Evolutionary conservation across 805 yeast species (phyloP).

Genomic region (Lipomyces orientalis): DNA sequence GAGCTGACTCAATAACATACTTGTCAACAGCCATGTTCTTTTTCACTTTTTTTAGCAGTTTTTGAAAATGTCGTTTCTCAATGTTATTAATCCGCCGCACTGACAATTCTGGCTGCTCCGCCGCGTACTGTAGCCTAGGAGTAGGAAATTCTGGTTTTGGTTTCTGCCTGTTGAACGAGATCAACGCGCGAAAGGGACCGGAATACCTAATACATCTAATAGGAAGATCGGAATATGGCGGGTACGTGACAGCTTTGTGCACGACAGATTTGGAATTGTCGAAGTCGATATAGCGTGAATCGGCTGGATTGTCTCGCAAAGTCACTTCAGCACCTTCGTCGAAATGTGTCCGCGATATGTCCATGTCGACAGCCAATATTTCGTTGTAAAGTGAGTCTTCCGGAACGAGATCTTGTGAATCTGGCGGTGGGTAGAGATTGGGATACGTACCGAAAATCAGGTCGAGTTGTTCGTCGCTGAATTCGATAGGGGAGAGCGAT

Average conservation of each 20-base stretch:
- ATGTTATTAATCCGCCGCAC: slow-evolving; percentile 12
- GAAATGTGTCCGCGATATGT: not conserved
- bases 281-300: slow-evolving; percentile 7
- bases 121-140: not conserved
- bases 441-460: not conserved
- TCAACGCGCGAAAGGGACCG: slow-evolving; percentile 21
- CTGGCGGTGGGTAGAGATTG: not conserved
- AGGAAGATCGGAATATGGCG: slow-evolving; percentile 8
- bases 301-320: not conserved
- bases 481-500: not conserved
- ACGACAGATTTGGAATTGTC: not conserved
- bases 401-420: not conserved
- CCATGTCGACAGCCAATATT: not conserved
- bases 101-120: slow-evolving; percentile 12
- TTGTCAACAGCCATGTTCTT: not conserved
- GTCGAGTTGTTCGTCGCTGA: not conserved
- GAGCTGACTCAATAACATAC: not conserved
- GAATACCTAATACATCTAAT: slow-evolving; percentile 14
- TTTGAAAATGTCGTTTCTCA: slow-evolving; percentile 15
- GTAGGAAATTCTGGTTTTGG: slow-evolving; percentile 9
- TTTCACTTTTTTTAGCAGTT: not conserved
- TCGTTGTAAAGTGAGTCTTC: not conserved
- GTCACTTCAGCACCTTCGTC: not conserved
- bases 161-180: not conserved
- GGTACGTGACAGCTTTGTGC: not conserved